Evolutionary conservation across 2,329 filamentous ascomycete species (phyloP).

Genomic region (Aspergillus intermedius): DNA sequence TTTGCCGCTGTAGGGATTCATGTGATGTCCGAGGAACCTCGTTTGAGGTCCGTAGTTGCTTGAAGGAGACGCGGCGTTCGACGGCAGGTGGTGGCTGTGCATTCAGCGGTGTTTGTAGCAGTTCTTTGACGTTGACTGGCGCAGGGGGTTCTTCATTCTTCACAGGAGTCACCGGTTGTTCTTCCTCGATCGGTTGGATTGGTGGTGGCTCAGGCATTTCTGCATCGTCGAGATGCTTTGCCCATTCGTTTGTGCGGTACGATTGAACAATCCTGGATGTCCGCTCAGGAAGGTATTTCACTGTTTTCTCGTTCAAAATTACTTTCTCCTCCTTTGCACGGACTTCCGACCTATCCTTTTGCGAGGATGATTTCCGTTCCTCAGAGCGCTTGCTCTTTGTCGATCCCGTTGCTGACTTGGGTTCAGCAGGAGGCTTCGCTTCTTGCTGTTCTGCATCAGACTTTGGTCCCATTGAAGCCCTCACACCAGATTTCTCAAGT

Average conservation of each 20-base stretch:
- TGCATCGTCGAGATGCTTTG: conserved; percentile 75
- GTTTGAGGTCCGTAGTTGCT: conserved; percentile 7
- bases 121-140: conserved; percentile 58
- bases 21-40: conserved; percentile 12
- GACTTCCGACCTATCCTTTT: conserved; percentile 3
- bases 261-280: conserved; percentile 71
- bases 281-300: conserved; percentile 59
- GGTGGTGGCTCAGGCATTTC: conserved; percentile 61
- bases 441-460: neutral
- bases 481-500: neutral
- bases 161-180: conserved; percentile 23
- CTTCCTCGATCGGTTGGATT: conserved; percentile 33
- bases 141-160: conserved; percentile 47
- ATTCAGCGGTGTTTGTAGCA: conserved; percentile 57
- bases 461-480: neutral
- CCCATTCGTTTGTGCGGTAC: conserved; percentile 93
- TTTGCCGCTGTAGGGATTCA: conserved; percentile 6
- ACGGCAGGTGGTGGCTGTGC: conserved; percentile 40
- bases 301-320: conserved; percentile 27
- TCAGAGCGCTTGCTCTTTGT: neutral
- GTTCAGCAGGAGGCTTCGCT: neutral
- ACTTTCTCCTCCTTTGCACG: conserved; percentile 14
- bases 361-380: conserved; percentile 1
- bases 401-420: neutral
- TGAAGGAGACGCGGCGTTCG: conserved; percentile 10